Base-by-base conservation (phyloP, 2,329 filamentous ascomycete genomes). In the Dothideomycetidae sp. region DNA sequence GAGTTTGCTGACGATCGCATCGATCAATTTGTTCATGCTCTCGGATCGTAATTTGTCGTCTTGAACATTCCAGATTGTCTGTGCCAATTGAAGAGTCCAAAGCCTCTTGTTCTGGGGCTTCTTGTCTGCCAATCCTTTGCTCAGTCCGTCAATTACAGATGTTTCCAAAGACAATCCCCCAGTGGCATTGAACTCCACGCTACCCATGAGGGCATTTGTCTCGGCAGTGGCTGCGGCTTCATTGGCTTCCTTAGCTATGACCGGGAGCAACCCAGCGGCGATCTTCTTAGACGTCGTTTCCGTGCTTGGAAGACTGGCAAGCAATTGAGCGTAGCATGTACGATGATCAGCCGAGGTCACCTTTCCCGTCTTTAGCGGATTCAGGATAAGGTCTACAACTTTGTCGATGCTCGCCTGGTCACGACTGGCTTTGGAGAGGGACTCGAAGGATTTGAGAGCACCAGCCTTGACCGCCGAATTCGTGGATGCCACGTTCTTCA, bases 401-500 rank as follows among this genome's bases (percentile, higher is more conserved):
- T 80, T 78, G 23, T 73, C 68, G 29, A 93, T 60, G 3, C 67
- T 57, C 3, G 66, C 58, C 23, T 66, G 63, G 44, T 82, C 70
- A 33, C 61, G 54, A 46, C 74, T 81, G 47, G 71, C 69, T 29
- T 62, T 56, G 18, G 82, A 71, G n/a, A 86, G 64, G 7, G 71
- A 70, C 45, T 70, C 68, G 55, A 96, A 93, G 5, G 80, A 80
- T 28, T 70, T 67, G 14, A 86, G 61, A 5, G 82, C 81, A 15
- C 84, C 85, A 44, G 71, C 71, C 39, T 88, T 77, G 44, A 94
- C 83, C 2, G 60, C 59, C 10, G 73, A 63, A 55, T 93, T 96
- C 51, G 81, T 86, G 1, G 90, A 96, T 58, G 93, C 94, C 56
- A 86, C 68, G 53, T 85, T 93, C 29, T 84, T 77, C n/a, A 96